These are phyloP conservation scores for Lachnellula hyalina DNA, from an alignment of 2,329 filamentous ascomycete genomes.

Conservation along the genomic window DNA sequence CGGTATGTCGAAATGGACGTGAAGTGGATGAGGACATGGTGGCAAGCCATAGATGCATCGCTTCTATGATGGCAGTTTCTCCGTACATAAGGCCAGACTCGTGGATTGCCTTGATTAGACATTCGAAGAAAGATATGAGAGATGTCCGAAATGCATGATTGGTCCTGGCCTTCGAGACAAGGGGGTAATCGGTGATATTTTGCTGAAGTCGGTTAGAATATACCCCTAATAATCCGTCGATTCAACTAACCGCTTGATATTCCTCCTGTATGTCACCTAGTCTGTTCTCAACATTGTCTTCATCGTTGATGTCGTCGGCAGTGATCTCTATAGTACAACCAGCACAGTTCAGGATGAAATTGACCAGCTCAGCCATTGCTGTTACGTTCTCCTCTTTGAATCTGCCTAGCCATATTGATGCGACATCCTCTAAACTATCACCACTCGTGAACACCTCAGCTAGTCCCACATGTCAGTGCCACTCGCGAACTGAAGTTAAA, in stretches of 20 bases:
- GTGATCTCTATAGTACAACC: slow-evolving; percentile 78
- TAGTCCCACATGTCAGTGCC: slow-evolving; percentile 32
- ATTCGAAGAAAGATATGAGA: slow-evolving; percentile 72
- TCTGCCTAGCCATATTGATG: slow-evolving; percentile 53
- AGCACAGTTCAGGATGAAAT: slow-evolving; percentile 63
- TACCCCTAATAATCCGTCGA: not conserved
- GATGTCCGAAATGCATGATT: slow-evolving; percentile 72
- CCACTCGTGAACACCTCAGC: slow-evolving; percentile 60
- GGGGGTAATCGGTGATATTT: slow-evolving; percentile 84
- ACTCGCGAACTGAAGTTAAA: not conserved
- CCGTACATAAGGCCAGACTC: slow-evolving; percentile 77
- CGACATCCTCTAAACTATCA: slow-evolving; percentile 50
- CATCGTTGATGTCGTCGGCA: slow-evolving; percentile 78
- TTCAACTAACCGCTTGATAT: slow-evolving; percentile 64
- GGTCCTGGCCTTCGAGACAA: slow-evolving; percentile 75
- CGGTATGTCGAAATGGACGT: slow-evolving; percentile 89
- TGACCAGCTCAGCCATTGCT: slow-evolving; percentile 58
- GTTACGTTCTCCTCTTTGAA: slow-evolving; percentile 50
- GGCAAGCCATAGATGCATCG: slow-evolving; percentile 82
- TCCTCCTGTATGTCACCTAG: slow-evolving; percentile 82
- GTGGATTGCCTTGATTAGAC: slow-evolving; percentile 72
- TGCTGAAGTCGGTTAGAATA: slow-evolving; percentile 39
- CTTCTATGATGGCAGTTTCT: slow-evolving; percentile 68
- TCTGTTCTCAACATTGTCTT: slow-evolving; percentile 76
- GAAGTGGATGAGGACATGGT: slow-evolving; percentile 85